These are phyloP conservation scores for Globisporangium middletonii DNA, from an alignment of 352 stramenopile species.

Conservation along the genomic window DNA sequence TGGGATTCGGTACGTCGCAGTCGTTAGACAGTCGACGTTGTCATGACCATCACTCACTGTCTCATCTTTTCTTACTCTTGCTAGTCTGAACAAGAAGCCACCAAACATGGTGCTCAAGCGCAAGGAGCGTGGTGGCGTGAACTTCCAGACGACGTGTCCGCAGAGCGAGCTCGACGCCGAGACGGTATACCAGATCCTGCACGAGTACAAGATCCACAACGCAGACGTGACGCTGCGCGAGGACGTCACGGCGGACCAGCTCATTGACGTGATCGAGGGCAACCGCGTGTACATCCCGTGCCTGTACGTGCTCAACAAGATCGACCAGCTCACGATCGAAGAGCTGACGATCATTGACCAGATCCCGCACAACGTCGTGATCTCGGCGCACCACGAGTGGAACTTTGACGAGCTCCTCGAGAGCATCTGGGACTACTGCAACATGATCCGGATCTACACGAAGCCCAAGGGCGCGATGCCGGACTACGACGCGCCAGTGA, in stretches of 20 bases:
- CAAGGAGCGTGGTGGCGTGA: slow-evolving; percentile 96
- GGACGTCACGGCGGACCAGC: slow-evolving; percentile 96
- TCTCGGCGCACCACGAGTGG: slow-evolving; percentile 95
- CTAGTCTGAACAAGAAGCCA: slow-evolving; percentile 94
- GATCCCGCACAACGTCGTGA: slow-evolving; percentile 97
- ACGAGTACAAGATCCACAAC: slow-evolving; percentile 99
- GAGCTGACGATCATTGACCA: slow-evolving; percentile 98
- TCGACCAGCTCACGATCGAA: slow-evolving; percentile 98
- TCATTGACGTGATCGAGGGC: slow-evolving; percentile 99
- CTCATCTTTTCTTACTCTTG: neutral
- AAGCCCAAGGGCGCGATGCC: slow-evolving; percentile 95
- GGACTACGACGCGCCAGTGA: slow-evolving; percentile 97
- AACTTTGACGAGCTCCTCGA: slow-evolving; percentile 98
- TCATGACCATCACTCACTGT: neutral
- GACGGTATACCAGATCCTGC: slow-evolving; percentile 91
- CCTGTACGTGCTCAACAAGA: slow-evolving; percentile 99
- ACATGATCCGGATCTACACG: slow-evolving; percentile 98
- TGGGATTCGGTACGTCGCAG: slow-evolving; percentile 82
- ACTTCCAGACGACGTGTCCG: slow-evolving; percentile 93
- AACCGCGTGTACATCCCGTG: slow-evolving; percentile 98
- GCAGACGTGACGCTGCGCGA: slow-evolving; percentile 94
- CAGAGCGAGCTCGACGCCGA: slow-evolving; percentile 93
- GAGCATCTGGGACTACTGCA: slow-evolving; percentile 97
- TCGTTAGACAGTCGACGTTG: neutral
- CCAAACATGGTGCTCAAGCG: slow-evolving; percentile 96